Percentiles rank a stretch among this genome's conserved stretches.
Conservation (phyloP, 768 basidiomycete genomes). For the Lentinula raphanica region DNA sequence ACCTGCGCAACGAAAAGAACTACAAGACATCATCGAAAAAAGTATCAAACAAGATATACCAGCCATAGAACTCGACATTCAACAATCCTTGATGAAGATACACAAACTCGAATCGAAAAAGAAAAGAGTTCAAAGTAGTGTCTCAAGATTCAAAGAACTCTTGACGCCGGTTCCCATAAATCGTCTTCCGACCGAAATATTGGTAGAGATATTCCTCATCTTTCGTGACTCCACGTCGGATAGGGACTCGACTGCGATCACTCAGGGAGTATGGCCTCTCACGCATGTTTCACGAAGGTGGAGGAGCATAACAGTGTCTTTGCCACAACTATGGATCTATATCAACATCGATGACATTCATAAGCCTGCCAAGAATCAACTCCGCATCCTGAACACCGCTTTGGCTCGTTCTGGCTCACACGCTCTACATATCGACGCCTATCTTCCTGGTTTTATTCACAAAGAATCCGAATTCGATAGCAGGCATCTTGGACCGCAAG, state of each 20-base stretch:
- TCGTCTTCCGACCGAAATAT: too few relatives aligned
- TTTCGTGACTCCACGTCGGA: too few relatives aligned
- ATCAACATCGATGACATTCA: too few relatives aligned
- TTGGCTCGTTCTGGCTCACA: neutral
- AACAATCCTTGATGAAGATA: neutral
- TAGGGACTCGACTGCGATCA: too few relatives aligned
- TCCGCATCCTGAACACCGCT: neutral
- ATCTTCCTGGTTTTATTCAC: neutral
- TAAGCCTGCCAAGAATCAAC: neutral
- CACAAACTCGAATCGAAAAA: neutral
- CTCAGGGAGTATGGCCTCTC: too few relatives aligned
- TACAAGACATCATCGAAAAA: neutral
- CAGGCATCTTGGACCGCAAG: neutral
- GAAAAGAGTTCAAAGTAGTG: neutral
- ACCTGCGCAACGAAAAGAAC: neutral
- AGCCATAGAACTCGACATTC: neutral
- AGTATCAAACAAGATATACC: neutral
- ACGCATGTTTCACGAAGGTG: too few relatives aligned
- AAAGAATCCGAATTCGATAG: too few relatives aligned
- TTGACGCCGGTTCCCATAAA: too few relatives aligned
- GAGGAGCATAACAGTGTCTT: too few relatives aligned
- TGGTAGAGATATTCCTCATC: too few relatives aligned
- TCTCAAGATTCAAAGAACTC: neutral
- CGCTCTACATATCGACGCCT: neutral
- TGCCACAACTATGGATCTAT: too few relatives aligned